Evolutionary conservation across 2,329 filamentous ascomycete species (phyloP).

Genomic region (Diaporthe humulicola): DNA sequence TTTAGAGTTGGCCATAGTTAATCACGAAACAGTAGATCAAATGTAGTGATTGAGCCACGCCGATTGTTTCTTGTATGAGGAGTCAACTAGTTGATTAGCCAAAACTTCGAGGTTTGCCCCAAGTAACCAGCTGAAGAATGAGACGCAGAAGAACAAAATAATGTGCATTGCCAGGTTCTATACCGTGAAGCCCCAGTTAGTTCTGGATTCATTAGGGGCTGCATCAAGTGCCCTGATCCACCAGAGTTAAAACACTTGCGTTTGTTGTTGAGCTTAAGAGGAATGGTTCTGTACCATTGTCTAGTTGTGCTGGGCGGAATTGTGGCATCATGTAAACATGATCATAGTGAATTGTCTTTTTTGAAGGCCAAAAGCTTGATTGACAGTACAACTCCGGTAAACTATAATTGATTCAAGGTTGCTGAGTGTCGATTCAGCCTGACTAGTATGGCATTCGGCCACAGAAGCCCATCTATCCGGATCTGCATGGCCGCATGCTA

Average conservation of each 20-base stretch:
- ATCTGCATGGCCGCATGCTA: constrained; percentile 17
- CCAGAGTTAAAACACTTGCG: not conserved
- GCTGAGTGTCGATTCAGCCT: not conserved
- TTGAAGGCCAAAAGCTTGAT: not conserved
- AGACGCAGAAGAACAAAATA: not conserved
- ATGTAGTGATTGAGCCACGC: not conserved
- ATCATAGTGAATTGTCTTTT: not conserved
- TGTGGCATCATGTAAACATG: not conserved
- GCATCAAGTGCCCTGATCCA: not conserved
- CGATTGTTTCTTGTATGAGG: accelerated
- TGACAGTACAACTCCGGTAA: not conserved
- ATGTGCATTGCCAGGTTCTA: not conserved
- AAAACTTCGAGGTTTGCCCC: no score
- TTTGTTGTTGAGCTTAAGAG: not conserved
- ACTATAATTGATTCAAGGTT: not conserved
- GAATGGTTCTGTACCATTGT: no score
- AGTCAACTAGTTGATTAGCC: no score
- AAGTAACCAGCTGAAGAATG: not conserved
- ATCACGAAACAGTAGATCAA: not conserved
- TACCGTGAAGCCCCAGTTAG: not conserved
- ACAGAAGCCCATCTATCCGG: not conserved
- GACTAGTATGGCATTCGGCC: not conserved
- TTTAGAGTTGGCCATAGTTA: not conserved
- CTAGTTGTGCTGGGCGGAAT: not conserved
- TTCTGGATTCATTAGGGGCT: no score